phyloP scores from a whole-genome alignment of 257 asterid species.

The Salvia splendens region DNA sequence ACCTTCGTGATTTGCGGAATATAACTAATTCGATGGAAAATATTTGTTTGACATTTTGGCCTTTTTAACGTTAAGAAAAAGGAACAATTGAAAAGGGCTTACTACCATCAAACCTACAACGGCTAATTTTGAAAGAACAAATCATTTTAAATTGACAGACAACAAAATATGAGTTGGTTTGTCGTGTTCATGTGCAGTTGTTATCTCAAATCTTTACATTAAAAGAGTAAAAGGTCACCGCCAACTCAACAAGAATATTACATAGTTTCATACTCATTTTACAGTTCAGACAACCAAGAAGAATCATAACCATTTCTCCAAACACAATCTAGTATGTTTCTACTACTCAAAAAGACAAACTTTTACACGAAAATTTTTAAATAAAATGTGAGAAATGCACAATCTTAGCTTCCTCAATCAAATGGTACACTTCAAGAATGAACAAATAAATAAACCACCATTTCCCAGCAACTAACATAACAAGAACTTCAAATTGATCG shows the following conservation, averaged over 20 bases:
- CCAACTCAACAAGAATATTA: conserved; percentile 39
- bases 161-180: conserved; percentile 26
- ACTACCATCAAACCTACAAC: conserved; percentile 14
- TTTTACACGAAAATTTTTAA: conserved; percentile 9
- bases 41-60: neutral
- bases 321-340: conserved; percentile 20
- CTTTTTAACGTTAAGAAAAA: conserved; percentile 9
- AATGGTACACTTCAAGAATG: conserved; percentile 39
- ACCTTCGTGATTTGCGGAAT: neutral
- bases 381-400: conserved; percentile 17
- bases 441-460: conserved; percentile 38
- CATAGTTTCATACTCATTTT: conserved; percentile 30
- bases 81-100: conserved; percentile 18
- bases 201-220: conserved; percentile 1
- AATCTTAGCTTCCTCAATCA: conserved; percentile 34
- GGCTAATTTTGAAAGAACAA: conserved; percentile 20
- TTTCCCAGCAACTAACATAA: neutral
- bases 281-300: conserved; percentile 38
- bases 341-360: neutral
- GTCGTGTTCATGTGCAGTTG: conserved; percentile 16
- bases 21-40: neutral
- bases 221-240: conserved; percentile 19
- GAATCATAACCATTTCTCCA: conserved; percentile 15
- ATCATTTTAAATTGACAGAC: neutral
- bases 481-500: neutral